Conservation (phyloP, 768 basidiomycete genomes). For the Boletus coccyginus region DNA sequence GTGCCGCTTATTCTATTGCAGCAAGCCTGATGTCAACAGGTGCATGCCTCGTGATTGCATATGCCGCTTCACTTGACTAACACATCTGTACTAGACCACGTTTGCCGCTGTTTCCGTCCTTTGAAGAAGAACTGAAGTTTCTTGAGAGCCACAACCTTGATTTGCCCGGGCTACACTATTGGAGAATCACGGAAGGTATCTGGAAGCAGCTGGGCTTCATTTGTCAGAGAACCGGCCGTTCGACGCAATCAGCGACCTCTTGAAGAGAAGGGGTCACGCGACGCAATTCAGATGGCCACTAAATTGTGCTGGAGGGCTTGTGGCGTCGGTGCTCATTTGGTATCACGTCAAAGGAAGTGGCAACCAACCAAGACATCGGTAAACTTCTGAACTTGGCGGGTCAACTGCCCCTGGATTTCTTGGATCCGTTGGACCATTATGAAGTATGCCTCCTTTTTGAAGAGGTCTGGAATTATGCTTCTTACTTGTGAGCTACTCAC, state of each 20-base stretch:
- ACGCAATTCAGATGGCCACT: constrained; percentile 35
- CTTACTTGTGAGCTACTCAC: neutral
- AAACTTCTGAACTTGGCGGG: too few species aligned
- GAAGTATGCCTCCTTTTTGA: constrained; percentile 8
- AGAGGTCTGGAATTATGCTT: neutral
- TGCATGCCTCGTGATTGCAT: too few species aligned
- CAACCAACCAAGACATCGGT: too few species aligned
- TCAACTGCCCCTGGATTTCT: too few species aligned
- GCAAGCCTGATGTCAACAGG: too few species aligned
- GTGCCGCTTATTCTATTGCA: constrained; percentile 36
- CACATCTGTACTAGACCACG: too few species aligned
- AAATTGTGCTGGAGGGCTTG: constrained; percentile 41
- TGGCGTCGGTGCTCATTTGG: constrained; percentile 33
- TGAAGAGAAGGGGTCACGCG: constrained; percentile 31
- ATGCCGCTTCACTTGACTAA: too few species aligned
- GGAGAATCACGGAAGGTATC: constrained; percentile 34
- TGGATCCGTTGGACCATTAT: neutral
- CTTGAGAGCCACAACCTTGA: too few species aligned
- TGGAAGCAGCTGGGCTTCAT: constrained; percentile 53
- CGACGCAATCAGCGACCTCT: constrained; percentile 47
- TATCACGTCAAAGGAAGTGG: too few species aligned
- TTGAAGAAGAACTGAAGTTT: neutral
- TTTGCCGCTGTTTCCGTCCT: constrained; percentile 41
- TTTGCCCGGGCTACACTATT: too few species aligned
- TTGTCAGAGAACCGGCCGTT: constrained; percentile 43